Percentiles rank a stretch among this genome's conserved stretches.
Conservation (phyloP, 2,329 filamentous ascomycete genomes). For the Colletotrichum sp. region DNA sequence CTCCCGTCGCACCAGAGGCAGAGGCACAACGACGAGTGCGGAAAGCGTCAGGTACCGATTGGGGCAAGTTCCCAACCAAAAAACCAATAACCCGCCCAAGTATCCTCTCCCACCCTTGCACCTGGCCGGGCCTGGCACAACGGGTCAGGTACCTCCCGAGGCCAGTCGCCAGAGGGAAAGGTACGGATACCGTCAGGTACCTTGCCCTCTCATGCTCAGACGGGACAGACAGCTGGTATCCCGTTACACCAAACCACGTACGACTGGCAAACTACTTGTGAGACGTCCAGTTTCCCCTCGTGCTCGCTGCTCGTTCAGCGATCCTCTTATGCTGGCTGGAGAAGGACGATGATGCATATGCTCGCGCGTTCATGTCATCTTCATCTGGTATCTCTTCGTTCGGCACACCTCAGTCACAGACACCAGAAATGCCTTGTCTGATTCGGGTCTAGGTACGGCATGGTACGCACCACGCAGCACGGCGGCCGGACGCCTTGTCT, state of each 20-base stretch:
- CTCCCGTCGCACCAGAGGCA: background rate
- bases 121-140: background rate
- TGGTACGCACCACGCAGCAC: background rate
- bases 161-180: background rate
- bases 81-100: background rate
- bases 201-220: background rate
- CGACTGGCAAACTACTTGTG: slow-evolving; percentile 1
- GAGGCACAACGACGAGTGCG: background rate
- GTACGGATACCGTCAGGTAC: background rate
- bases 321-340: background rate
- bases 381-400: background rate
- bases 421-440: background rate
- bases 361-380: background rate
- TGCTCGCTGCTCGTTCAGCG: background rate
- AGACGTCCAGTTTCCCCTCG: slow-evolving; percentile 1
- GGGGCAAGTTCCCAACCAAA: slow-evolving; percentile 2
- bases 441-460: background rate
- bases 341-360: background rate
- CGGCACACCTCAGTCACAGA: background rate
- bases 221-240: background rate
- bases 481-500: background rate
- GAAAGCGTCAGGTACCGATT: background rate
- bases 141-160: background rate
- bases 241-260: slow-evolving; percentile 8
- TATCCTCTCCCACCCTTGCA: background rate